Base-by-base conservation (phyloP, 2,329 filamentous ascomycete species). In the Fusarium dlaminii region DNA sequence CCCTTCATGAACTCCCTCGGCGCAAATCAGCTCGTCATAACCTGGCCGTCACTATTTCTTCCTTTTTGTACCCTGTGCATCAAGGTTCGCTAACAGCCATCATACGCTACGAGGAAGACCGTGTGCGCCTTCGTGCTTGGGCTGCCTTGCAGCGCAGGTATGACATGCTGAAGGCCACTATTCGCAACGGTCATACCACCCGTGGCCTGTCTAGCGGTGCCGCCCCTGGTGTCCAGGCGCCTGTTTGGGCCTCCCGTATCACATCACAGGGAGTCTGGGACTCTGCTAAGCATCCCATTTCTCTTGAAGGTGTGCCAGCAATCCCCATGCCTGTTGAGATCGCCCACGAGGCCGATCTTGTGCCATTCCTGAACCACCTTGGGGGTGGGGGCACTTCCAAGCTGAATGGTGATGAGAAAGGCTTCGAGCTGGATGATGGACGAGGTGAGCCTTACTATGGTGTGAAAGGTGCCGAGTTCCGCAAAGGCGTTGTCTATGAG, bases 401-500 rank as follows among this genome's bases (percentile, higher is more conserved):
- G 57, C 58, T 80, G 34, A 30, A 70, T 9, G 77, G 72, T 12
- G 56, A 69, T 27, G 63, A 78, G 43, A 74, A 77, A 17, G 80
- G 78, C 8, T 75, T 73, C 18, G 76, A 78, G 48, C 79, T 83
- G 9, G 79, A 82, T 15, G 81, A 70, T n/a, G 81, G 81, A 22
- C 76, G 78, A n/a, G 81, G 81, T 10, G 82, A 83, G 78, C 81
- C 81, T 14, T 79, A 80, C 68, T 83, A 83, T 49, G 78, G 79
- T 24, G 78, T 80, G 20, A 77, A 80, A 37, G 82, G 79, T 9
- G 78, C 79, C 43, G 82, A 84, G 75, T 84, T 83, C 45, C 79
- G 68, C 30, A 80, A 79, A 73, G 83, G 82, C 34, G 82, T 84
- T 30, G 78, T 88, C 11, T 89, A 88, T 67, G 83, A 86, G 59